These are phyloP conservation scores for Beauveria varroae DNA, from an alignment of 2,329 filamentous ascomycete genomes.

Conservation along the genomic window DNA sequence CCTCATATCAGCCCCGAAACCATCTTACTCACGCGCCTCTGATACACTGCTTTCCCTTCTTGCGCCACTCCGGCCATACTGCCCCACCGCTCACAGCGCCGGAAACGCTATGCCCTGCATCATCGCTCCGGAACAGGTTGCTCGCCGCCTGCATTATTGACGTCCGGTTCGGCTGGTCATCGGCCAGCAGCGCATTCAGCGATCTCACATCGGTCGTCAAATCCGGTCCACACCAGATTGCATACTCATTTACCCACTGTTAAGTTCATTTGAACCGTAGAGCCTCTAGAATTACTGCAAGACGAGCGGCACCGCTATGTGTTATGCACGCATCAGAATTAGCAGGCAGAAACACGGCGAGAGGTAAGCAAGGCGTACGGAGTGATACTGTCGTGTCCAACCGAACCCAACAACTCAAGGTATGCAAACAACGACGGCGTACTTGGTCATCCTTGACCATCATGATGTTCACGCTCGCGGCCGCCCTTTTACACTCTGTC, in stretches of 20 bases:
- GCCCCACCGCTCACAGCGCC: conserved; percentile 1
- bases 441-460: neutral
- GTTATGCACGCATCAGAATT: neutral
- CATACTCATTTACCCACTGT: neutral
- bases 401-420: neutral
- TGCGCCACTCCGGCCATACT: neutral
- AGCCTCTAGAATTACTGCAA: conserved; percentile 1
- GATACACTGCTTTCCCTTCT: neutral
- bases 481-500: neutral
- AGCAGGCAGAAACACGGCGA: neutral
- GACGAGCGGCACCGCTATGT: neutral
- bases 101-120: conserved; percentile 4
- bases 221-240: neutral
- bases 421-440: neutral
- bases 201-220: neutral
- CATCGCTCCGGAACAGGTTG: conserved; percentile 4
- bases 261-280: conserved; percentile 1
- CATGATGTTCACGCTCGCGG: neutral
- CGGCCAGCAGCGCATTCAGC: neutral
- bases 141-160: neutral
- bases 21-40: conserved; percentile 2
- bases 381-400: neutral
- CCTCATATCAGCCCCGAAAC: neutral
- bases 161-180: neutral
- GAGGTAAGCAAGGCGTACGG: neutral